These are phyloP conservation scores for Lentinula edodes DNA, from an alignment of 768 basidiomycete genomes.

Conservation along the genomic window DNA sequence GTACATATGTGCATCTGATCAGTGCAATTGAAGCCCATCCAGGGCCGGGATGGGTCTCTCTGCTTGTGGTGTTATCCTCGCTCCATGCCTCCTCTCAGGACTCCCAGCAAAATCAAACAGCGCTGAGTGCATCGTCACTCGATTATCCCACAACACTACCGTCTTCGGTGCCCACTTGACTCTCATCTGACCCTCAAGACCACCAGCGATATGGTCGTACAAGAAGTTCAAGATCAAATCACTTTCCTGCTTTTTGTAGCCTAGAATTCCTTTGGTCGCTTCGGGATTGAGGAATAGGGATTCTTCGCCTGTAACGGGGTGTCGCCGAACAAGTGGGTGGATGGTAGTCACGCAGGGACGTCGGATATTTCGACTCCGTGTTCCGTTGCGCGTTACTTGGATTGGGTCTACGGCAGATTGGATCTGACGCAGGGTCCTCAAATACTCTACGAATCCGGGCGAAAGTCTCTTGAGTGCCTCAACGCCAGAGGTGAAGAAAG, in stretches of 20 bases:
- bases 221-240: conserved; percentile 41
- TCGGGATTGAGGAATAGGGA: conserved; percentile 57
- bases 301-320: conserved; percentile 61
- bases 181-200: conserved; percentile 48
- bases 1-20: background rate
- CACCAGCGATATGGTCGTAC: conserved; percentile 47
- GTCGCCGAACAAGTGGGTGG: conserved; percentile 17
- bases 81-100: conserved; percentile 45
- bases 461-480: conserved; percentile 48
- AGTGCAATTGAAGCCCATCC: conserved; percentile 12
- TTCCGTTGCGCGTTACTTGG: conserved; percentile 43
- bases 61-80: conserved; percentile 52
- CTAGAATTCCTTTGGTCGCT: conserved; percentile 51
- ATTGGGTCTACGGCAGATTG: conserved; percentile 60
- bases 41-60: conserved; percentile 45
- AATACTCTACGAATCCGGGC: conserved; percentile 47
- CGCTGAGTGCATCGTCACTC: conserved; percentile 40
- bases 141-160: conserved; percentile 58
- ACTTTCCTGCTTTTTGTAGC: conserved; percentile 54
- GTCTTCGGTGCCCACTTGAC: conserved; percentile 49
- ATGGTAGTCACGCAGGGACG: conserved; percentile 53
- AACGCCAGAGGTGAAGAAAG: conserved; percentile 39
- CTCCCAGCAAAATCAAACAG: conserved; percentile 43
- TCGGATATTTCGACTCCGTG: conserved; percentile 53
- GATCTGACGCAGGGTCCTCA: conserved; percentile 50